Conservation (phyloP, 2,329 filamentous ascomycete genomes). For the Epichloe sp. region DNA sequence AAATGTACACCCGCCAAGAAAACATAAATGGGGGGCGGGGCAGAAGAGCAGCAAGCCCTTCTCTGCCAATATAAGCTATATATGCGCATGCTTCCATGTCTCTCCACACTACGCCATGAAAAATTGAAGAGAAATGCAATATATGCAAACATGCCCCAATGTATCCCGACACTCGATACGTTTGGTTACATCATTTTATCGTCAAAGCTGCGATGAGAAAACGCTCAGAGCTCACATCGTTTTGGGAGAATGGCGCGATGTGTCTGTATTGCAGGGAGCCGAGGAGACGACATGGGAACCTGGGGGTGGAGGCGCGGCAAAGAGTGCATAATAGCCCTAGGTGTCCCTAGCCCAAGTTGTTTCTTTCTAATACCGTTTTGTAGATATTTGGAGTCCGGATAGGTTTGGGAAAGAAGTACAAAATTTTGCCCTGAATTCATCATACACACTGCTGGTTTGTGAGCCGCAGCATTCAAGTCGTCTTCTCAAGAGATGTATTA, state of each 20-base stretch:
- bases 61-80: neutral
- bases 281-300: slow-evolving; percentile 13
- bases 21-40: neutral
- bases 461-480: too few species aligned
- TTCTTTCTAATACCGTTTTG: neutral
- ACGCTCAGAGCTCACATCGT: too few species aligned
- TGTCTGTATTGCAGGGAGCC: slow-evolving; percentile 13
- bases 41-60: neutral
- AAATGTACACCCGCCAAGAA: neutral
- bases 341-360: neutral
- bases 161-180: too few species aligned
- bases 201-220: too few species aligned
- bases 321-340: neutral
- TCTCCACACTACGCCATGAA: too few species aligned
- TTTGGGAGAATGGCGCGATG: too few species aligned
- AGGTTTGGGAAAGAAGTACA: slow-evolving; percentile 3
- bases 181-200: too few species aligned
- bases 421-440: neutral
- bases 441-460: too few species aligned
- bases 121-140: neutral
- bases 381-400: slow-evolving; percentile 13
- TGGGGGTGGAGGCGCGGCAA: too few species aligned
- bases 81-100: too few species aligned
- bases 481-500: too few species aligned
- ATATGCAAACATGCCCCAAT: too few species aligned